Conservation (phyloP, 176 grass and related monocot genomes). For the Tillandsia leiboldiana region DNA sequence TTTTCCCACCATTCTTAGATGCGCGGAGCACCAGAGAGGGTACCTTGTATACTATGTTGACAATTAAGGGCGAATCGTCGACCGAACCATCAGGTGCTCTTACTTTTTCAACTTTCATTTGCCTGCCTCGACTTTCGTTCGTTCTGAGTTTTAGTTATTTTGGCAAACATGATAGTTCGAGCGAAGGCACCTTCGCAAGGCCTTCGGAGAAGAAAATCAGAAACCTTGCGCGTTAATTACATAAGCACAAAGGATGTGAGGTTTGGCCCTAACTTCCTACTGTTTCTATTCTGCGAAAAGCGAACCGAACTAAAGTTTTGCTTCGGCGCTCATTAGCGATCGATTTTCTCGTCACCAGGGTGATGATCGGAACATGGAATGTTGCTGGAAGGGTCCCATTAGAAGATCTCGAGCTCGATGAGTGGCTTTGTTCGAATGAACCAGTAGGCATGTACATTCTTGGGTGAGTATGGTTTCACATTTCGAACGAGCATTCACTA, state of each 20-base stretch:
- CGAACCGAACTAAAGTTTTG: neutral
- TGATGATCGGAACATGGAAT: slow-evolving; percentile 58
- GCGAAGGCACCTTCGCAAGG: slow-evolving; percentile 9
- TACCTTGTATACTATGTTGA: slow-evolving; percentile 24
- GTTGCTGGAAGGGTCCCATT: slow-evolving; percentile 37
- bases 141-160: too few relatives aligned
- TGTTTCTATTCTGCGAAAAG: neutral
- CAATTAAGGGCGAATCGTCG: neutral
- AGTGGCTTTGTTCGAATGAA: slow-evolving; percentile 46
- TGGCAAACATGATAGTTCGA: neutral
- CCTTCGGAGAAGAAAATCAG: slow-evolving; percentile 52
- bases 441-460: slow-evolving; percentile 45
- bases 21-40: slow-evolving; percentile 17
- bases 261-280: slow-evolving; percentile 22
- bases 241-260: slow-evolving; percentile 61
- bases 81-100: slow-evolving; percentile 19
- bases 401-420: slow-evolving; percentile 35
- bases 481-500: neutral
- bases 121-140: too few relatives aligned
- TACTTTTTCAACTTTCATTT: neutral
- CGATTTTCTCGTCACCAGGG: slow-evolving; percentile 18
- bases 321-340: neutral
- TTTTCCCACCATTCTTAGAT: slow-evolving; percentile 23
- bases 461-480: slow-evolving; percentile 31
- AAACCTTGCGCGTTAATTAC: slow-evolving; percentile 48